Conservation (phyloP, 1,284 basidiomycete genomes). For the Microbotryomycetes sp. region DNA sequence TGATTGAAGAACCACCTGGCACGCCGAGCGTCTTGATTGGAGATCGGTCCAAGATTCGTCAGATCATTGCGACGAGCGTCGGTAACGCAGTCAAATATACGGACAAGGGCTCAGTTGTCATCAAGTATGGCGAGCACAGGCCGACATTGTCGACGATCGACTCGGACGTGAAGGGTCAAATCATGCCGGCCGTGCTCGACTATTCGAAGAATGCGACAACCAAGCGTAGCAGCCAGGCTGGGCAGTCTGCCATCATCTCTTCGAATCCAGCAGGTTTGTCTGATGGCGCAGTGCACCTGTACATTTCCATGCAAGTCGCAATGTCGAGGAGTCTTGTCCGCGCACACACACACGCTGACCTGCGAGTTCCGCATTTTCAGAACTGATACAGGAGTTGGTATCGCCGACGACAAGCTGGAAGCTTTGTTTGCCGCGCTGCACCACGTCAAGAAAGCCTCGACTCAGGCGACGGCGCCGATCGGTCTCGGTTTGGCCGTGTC, state of each 20-base stretch:
- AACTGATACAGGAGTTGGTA: conserved; percentile 37
- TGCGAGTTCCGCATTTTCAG: too few relatives aligned
- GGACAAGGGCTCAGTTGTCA: conserved; percentile 34
- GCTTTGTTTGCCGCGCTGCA: conserved; percentile 40
- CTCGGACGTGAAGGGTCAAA: background rate
- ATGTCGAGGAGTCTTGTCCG: too few relatives aligned
- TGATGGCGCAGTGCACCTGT: background rate
- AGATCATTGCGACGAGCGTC: conserved; percentile 38
- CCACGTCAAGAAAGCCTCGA: conserved; percentile 37
- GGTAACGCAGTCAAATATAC: conserved; percentile 38
- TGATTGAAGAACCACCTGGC: conserved; percentile 14
- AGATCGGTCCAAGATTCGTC: conserved; percentile 38
- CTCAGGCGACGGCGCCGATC: conserved; percentile 29
- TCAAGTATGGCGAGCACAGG: conserved; percentile 33
- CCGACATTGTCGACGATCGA: conserved; percentile 3
- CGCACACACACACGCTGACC: too few relatives aligned
- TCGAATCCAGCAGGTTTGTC: background rate
- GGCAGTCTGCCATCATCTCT: background rate
- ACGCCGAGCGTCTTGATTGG: conserved; percentile 21
- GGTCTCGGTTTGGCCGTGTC: conserved; percentile 74
- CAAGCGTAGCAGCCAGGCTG: too few relatives aligned
- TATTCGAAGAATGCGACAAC: too few relatives aligned
- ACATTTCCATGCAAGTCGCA: background rate
- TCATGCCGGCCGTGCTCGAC: too few relatives aligned
- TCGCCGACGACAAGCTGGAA: conserved; percentile 39